Evolutionary conservation across 495 filamentous ascomycete species (phyloP).

Genomic region (Bathelium albidoporum): DNA sequence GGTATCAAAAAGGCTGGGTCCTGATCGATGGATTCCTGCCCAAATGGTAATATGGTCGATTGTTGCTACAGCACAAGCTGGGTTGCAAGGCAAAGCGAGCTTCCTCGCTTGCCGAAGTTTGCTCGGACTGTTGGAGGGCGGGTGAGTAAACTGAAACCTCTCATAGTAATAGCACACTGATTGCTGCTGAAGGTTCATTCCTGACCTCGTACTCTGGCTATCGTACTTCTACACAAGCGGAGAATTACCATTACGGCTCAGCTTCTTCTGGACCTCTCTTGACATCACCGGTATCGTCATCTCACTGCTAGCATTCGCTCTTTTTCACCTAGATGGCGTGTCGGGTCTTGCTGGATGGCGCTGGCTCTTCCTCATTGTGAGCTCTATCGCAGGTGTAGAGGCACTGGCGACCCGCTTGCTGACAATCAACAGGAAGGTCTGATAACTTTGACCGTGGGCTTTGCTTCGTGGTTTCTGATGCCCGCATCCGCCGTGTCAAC

Average conservation of each 20-base stretch:
- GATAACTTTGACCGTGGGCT: slow-evolving; percentile 42
- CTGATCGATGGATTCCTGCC: slow-evolving; percentile 39
- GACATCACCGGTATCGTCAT: slow-evolving; percentile 38
- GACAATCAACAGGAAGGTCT: no score
- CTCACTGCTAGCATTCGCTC: slow-evolving; percentile 38
- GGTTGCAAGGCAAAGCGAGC: slow-evolving; percentile 26
- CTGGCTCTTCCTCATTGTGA: slow-evolving; percentile 43
- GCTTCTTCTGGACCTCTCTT: slow-evolving; percentile 42
- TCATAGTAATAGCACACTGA: no score
- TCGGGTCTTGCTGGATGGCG: slow-evolving; percentile 40
- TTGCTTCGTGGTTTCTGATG: slow-evolving; percentile 44
- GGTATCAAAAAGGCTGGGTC: slow-evolving; percentile 39
- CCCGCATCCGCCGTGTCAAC: slow-evolving; percentile 40
- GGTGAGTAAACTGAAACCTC: no score
- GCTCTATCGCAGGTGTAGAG: no score
- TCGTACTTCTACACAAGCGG: slow-evolving; percentile 42
- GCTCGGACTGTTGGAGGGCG: slow-evolving; percentile 38
- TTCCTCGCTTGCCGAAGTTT: slow-evolving; percentile 36
- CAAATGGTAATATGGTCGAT: slow-evolving; percentile 38
- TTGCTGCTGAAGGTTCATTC: slow-evolving; percentile 27
- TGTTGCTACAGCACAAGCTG: slow-evolving; percentile 33
- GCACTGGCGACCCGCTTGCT: no score
- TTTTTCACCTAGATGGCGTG: slow-evolving; percentile 42
- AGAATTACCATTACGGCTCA: slow-evolving; percentile 40
- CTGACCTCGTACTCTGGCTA: slow-evolving; percentile 40